These are phyloP conservation scores for Rhodotorula mucilaginosa DNA, from an alignment of 1,284 basidiomycete genomes.

Conservation along the genomic window DNA sequence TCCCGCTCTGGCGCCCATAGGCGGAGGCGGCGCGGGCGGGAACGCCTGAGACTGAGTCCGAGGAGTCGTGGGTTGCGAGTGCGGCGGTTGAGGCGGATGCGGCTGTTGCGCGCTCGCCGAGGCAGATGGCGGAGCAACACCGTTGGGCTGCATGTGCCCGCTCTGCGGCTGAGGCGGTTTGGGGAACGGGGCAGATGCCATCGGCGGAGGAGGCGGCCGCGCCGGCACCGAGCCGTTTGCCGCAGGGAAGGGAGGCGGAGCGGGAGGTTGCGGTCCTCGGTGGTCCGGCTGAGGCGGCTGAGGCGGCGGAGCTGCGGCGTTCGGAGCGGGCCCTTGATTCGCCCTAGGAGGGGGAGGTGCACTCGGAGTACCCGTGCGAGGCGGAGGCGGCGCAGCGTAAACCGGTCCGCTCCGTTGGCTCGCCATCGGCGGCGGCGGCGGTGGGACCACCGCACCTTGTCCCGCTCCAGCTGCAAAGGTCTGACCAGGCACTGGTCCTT, in stretches of 20 bases:
- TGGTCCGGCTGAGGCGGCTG: neutral
- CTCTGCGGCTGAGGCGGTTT: neutral
- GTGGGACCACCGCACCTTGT: neutral
- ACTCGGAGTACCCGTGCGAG: slow-evolving; percentile 3
- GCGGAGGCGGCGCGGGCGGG: neutral
- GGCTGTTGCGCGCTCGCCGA: neutral
- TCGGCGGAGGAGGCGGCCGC: neutral
- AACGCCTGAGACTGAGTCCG: neutral
- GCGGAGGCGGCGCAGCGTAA: slow-evolving; percentile 8
- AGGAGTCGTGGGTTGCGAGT: no score
- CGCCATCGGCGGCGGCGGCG: slow-evolving; percentile 5
- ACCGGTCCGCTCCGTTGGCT: neutral
- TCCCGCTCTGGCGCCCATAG: neutral
- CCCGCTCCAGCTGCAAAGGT: neutral
- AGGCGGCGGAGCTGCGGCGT: neutral
- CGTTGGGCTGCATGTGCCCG: no score
- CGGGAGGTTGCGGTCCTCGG: neutral
- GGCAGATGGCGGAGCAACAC: neutral
- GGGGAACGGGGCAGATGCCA: no score
- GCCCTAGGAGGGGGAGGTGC: slow-evolving; percentile 11
- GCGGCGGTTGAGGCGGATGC: neutral
- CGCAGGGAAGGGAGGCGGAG: neutral
- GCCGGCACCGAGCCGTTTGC: neutral
- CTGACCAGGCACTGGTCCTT: neutral
- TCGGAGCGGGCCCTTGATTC: no score